Base-by-base conservation (phyloP, 2,329 filamentous ascomycete genomes). In the Ampelomyces quisqualis region DNA sequence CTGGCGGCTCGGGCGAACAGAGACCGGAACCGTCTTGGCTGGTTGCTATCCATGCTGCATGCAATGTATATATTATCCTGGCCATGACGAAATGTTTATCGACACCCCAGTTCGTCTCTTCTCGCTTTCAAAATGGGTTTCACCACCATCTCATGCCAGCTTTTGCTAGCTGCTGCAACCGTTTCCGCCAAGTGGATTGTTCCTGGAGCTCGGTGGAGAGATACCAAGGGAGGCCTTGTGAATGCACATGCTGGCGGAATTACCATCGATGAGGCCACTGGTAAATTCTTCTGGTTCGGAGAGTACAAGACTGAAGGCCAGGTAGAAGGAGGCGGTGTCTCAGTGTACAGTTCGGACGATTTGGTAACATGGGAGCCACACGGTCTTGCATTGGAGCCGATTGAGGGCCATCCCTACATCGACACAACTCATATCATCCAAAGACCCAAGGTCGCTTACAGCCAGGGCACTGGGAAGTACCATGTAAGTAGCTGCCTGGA, bases 161-260 rank as follows among this genome's bases (percentile, higher is more conserved):
- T 60, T 13, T 42, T 60, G 40, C 40, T 60, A 26, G 50, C 51
- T 36, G 51, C 56, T n/a, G 46, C 51, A 13, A 47, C 47, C 31
- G 51, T 53, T 28, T 58, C 54, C 7, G 71, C 73, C 9, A 78
- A 74, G 57, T 84, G 78, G 64, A 83, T 84, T 33, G 79, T 82
- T 2, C 80, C 81, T 0, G 80, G 80, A 3, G 80, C 72, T 0
- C 69, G 79, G 58, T 84, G 81, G 81, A 71, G 66, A 13, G 80
- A 82, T 49, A 84, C 77, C 0, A 72, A 80, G 2, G 79, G 79
- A 1, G 73, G 77, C n/a, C 58, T 81, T 9, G 74, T 83, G 38
- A 83, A 81, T 37, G 80, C 80, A 1, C 80, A 84, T 55, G 81
- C 80, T 1, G 80, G 80, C 1, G 75, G 74, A 9, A 68, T 84